Percentiles rank a stretch among this genome's conserved stretches.
Conservation (phyloP, 371 early-diverging fungal species). For the Nosema granulosis region DNA sequence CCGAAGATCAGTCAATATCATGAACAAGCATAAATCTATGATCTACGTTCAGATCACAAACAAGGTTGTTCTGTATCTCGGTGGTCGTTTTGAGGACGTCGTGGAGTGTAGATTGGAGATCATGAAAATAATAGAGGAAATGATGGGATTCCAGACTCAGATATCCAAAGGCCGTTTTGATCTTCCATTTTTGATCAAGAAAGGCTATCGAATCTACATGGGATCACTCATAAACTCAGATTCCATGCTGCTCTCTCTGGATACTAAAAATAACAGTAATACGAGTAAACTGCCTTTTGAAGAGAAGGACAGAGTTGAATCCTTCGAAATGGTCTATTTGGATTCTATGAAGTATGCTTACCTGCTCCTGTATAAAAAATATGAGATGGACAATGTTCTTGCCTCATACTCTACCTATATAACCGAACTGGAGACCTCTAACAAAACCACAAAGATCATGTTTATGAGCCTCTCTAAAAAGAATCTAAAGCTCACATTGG, state of each 20-base stretch:
- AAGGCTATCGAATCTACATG: no score
- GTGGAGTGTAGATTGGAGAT: conserved; percentile 35
- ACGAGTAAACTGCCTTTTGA: no score
- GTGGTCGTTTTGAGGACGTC: conserved; percentile 16
- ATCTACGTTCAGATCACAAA: conserved; percentile 18
- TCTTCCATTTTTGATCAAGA: no score
- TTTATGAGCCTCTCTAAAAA: conserved; percentile 2
- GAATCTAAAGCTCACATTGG: conserved; percentile 13
- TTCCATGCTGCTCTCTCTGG: no score
- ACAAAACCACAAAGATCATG: background rate
- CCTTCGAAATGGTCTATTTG: background rate
- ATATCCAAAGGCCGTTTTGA: no score
- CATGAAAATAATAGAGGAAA: conserved; percentile 32
- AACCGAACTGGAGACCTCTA: background rate
- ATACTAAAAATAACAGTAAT: no score
- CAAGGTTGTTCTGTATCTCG: conserved; percentile 22
- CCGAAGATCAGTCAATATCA: conserved; percentile 5
- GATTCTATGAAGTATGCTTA: conserved; percentile 42
- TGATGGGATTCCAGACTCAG: conserved; percentile 39
- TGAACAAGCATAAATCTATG: background rate
- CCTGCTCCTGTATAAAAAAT: conserved; percentile 34
- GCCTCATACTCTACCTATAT: conserved; percentile 39
- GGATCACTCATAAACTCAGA: no score
- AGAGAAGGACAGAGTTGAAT: no score
- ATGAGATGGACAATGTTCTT: conserved; percentile 49